Percentiles rank a stretch among this genome's conserved stretches.
phyloP scores from a whole-genome alignment of 805 yeast genomes.

The Metschnikowia matae region DNA sequence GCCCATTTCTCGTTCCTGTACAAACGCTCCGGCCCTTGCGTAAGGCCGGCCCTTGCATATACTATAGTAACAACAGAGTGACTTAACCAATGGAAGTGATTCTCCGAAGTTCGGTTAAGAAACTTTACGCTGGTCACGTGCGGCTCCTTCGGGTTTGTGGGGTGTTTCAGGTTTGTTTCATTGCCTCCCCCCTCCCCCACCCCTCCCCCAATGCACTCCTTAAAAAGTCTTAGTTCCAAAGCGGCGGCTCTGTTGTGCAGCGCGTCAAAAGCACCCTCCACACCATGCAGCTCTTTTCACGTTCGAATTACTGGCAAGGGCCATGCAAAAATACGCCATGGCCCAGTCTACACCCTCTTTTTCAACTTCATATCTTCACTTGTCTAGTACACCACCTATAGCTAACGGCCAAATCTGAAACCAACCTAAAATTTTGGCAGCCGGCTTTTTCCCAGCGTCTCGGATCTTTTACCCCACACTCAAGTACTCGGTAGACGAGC shows the following conservation, averaged over 20 bases:
- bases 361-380: not conserved
- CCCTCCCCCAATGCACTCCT: not conserved
- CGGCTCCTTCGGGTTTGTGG: too few species aligned
- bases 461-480: slow-evolving; percentile 3
- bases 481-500: not conserved
- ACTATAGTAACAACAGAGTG: too few species aligned
- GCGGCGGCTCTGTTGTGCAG: not conserved
- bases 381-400: not conserved
- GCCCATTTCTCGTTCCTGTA: not conserved
- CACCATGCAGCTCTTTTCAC: slow-evolving; percentile 3
- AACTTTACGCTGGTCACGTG: too few species aligned
- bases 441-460: not conserved
- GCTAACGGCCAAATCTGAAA: not conserved
- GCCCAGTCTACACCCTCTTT: not conserved
- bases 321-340: not conserved
- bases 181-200: not conserved
- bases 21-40: not conserved
- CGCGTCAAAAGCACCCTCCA: slow-evolving; percentile 2
- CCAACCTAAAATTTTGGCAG: not conserved
- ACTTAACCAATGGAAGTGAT: too few species aligned
- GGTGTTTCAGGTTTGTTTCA: not conserved
- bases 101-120: too few species aligned
- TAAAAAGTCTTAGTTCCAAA: not conserved
- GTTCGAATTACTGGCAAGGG: not conserved
- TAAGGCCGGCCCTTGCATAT: too few species aligned